Conservation (phyloP, 306 rosid species). For the Abrus pulchellus region DNA sequence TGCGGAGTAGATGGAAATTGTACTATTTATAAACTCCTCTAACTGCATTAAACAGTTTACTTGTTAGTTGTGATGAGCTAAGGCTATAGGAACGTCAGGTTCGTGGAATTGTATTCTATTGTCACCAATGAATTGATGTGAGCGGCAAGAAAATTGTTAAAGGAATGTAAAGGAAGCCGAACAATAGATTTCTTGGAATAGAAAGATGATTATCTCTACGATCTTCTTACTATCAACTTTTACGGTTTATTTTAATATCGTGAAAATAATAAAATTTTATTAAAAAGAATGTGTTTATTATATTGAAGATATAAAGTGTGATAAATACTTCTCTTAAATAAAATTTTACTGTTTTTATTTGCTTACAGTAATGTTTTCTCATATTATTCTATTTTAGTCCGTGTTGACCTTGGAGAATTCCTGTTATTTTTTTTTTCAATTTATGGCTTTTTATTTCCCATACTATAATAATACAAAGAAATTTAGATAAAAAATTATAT, state of each 20-base stretch:
- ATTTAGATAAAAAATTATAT: no score
- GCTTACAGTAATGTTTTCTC: no score
- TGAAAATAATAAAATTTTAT: no score
- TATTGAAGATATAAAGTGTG: no score
- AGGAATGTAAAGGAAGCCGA: constrained; percentile 9
- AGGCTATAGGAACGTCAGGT: constrained; percentile 19
- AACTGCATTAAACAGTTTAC: constrained; percentile 1
- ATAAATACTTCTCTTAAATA: no score
- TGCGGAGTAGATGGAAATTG: constrained; percentile 30
- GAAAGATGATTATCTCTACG: not conserved
- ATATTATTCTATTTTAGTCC: not conserved
- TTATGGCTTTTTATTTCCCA: not conserved
- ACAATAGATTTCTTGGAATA: not conserved
- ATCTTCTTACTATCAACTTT: no score
- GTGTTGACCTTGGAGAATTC: not conserved
- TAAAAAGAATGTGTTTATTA: no score
- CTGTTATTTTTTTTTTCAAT: not conserved
- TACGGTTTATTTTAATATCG: no score
- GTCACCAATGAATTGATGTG: not conserved
- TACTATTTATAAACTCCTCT: constrained; percentile 10
- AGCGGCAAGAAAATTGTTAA: not conserved
- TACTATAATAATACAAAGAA: not conserved
- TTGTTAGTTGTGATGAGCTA: not conserved
- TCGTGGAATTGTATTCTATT: constrained; percentile 5
- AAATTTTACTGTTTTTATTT: no score